Evolutionary conservation across 176 grass and related monocot species (phyloP), one percentile per base, ranked within the genome.

Genomic region (Pontederia crassipes): DNA sequence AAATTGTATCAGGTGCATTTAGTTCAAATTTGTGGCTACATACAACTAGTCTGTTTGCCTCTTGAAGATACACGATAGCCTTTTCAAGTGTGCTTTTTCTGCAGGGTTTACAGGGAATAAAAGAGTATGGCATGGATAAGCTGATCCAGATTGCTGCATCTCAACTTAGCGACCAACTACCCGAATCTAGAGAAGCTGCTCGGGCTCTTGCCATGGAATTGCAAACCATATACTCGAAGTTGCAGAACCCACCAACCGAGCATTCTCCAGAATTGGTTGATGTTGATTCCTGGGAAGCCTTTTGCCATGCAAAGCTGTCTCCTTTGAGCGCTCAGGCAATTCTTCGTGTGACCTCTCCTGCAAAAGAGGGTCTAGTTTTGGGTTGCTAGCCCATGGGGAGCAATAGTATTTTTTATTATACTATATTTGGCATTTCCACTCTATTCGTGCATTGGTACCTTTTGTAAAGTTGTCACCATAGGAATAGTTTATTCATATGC

Each of bases 121-220:
- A 74, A 74, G 51, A 17, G 11, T 74, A 56, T 8, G 71, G 71
- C 24, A 74, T 74, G 1, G 87, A 98, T 65, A 98, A 88, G 60
- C 87, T 98, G 67, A 72, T 98, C 56, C 79, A 86, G 80, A 66
- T 98, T 10, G 84, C 84, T 14, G 93, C 93, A 64, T 78, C 87
- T 56, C 93, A 98, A 50, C 87, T 98, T n/a, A 85, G 84, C 7
- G 93, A 98, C 57, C 93, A 98, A 52, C 85, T 98, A 71, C 93
- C 93, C 26, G 87, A 98, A 81, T 98, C 93, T 67, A 98, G 93
- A 77, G 93, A 98, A 57, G 87, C 93, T 68, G 93, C 93, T 72
- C 79, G 93, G 57, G 18, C 26, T 11, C 60, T 74, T 10, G 71
- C 71, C 11, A 9, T 74, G 12, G 60, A 74, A 77, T 75, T 98